These are phyloP conservation scores for Claviceps pazoutovae DNA, from an alignment of 2,329 filamentous ascomycete genomes.

Conservation along the genomic window DNA sequence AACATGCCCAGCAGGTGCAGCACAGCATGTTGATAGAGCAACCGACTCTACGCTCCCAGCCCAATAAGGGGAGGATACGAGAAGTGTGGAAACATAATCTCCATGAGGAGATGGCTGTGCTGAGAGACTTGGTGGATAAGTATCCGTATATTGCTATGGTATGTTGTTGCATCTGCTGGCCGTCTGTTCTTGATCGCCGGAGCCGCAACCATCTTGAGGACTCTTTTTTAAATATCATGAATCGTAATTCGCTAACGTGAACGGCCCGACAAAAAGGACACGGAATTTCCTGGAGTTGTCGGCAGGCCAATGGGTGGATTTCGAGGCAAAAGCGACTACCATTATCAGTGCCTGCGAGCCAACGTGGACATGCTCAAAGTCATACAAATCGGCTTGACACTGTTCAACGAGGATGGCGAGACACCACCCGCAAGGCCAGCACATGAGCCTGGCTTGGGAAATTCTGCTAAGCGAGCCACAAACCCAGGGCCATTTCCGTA, in stretches of 20 bases:
- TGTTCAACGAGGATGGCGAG: slow-evolving; percentile 85
- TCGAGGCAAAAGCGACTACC: slow-evolving; percentile 89
- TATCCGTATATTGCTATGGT: slow-evolving; percentile 98
- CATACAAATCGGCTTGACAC: slow-evolving; percentile 87
- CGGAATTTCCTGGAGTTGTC: slow-evolving; percentile 96
- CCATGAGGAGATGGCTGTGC: slow-evolving; percentile 73
- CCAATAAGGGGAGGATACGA: slow-evolving; percentile 72
- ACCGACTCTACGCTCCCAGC: slow-evolving; percentile 29
- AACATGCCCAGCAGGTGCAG: slow-evolving; percentile 32
- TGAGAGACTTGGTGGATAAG: slow-evolving; percentile 73
- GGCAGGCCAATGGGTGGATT: slow-evolving; percentile 91
- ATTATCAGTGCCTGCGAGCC: slow-evolving; percentile 93
- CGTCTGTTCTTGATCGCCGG: neutral
- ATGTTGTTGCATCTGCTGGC: slow-evolving; percentile 21
- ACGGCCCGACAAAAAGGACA: slow-evolving; percentile 50
- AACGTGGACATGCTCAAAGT: slow-evolving; percentile 97
- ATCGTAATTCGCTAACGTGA: slow-evolving; percentile 5
- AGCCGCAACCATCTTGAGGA: too few species aligned
- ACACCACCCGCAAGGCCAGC: slow-evolving; percentile 59
- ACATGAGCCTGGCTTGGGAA: slow-evolving; percentile 25
- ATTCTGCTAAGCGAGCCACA: slow-evolving; percentile 25
- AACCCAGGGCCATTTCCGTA: slow-evolving; percentile 52
- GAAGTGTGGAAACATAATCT: slow-evolving; percentile 94
- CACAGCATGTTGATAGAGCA: slow-evolving; percentile 29
- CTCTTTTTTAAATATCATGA: neutral